Evolutionary conservation across 202 grass and related monocot genomes (phyloP).

Genomic region (Panicum hallii): DNA sequence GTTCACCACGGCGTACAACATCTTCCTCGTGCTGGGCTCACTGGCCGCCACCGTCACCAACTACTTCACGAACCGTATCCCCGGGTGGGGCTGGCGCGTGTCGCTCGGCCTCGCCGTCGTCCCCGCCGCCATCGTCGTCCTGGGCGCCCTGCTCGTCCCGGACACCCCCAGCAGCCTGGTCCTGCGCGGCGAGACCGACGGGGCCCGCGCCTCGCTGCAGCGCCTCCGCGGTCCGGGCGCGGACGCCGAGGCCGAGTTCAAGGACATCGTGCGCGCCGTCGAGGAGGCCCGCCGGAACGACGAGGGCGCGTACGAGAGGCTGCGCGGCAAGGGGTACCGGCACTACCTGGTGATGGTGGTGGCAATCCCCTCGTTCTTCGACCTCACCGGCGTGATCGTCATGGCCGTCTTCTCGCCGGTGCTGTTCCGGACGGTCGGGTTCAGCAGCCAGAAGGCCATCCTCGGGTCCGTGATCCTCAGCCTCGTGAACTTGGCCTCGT

Average conservation of each 20-base stretch:
- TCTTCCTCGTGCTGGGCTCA: conserved; percentile 39
- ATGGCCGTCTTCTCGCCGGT: conserved; percentile 65
- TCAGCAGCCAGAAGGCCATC: conserved; percentile 59
- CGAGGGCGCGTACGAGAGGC: conserved; percentile 42
- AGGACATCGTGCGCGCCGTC: conserved; percentile 51
- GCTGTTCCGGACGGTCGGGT: conserved; percentile 65
- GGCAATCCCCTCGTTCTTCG: conserved; percentile 47
- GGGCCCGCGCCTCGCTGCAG: conserved; percentile 41
- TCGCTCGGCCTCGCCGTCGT: conserved; percentile 54
- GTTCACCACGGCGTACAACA: conserved; percentile 44
- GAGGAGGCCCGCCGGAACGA: conserved; percentile 47
- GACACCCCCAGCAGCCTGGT: conserved; percentile 61
- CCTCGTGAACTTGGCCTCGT: conserved; percentile 47
- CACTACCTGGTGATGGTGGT: conserved; percentile 44
- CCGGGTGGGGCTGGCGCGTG: conserved; percentile 53
- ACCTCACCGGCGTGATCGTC: conserved; percentile 70
- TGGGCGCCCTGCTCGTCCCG: conserved; percentile 40
- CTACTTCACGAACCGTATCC: conserved; percentile 54
- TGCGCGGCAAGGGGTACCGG: conserved; percentile 34
- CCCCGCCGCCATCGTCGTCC: conserved; percentile 40
- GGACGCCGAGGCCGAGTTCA: conserved; percentile 45
- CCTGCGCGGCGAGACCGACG: conserved; percentile 31
- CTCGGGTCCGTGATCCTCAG: conserved; percentile 57
- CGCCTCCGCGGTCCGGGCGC: conserved; percentile 13
- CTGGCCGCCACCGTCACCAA: conserved; percentile 46